phyloP scores from a whole-genome alignment of 305 asterid species.

The Solanum hybrid region DNA sequence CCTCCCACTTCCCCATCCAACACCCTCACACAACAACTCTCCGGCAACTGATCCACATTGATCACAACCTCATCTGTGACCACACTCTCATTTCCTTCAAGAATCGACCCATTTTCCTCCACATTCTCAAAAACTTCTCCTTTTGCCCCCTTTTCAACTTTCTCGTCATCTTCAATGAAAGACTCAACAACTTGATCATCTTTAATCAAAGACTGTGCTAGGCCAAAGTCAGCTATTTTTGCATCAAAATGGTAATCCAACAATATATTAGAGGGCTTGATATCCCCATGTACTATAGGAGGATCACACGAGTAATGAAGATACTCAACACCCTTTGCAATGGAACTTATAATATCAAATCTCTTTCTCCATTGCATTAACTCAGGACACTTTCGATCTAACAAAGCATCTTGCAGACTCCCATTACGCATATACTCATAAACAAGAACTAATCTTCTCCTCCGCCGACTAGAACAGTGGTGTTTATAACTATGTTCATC shows the following conservation, averaged over 20 bases:
- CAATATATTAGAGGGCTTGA: slow-evolving; percentile 75
- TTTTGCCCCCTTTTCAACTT: slow-evolving; percentile 15
- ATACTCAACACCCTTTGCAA: slow-evolving; percentile 67
- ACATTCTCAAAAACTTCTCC: slow-evolving; percentile 27
- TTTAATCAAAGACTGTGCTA: slow-evolving; percentile 55
- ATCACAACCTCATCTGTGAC: slow-evolving; percentile 53
- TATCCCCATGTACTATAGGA: slow-evolving; percentile 67
- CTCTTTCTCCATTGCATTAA: slow-evolving; percentile 65
- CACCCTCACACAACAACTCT: slow-evolving; percentile 39
- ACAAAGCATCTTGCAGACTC: slow-evolving; percentile 68
- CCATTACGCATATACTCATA: slow-evolving; percentile 81
- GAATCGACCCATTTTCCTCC: slow-evolving; percentile 47
- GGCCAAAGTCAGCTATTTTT: slow-evolving; percentile 80
- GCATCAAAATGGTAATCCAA: slow-evolving; percentile 66
- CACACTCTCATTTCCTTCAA: slow-evolving; percentile 56
- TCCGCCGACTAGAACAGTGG: slow-evolving; percentile 22
- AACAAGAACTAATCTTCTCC: slow-evolving; percentile 43
- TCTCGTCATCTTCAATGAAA: slow-evolving; percentile 23
- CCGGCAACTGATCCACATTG: slow-evolving; percentile 54
- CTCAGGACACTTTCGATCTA: slow-evolving; percentile 65
- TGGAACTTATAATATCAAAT: slow-evolving; percentile 38
- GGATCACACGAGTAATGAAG: slow-evolving; percentile 67
- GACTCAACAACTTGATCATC: slow-evolving; percentile 30
- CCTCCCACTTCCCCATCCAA: slow-evolving; percentile 29
- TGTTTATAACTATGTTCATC: slow-evolving; percentile 21